Evolutionary conservation across 2,329 filamentous ascomycete genomes (phyloP), one percentile per base, ranked within the genome.

Genomic region (Talaromyces pinophilus): DNA sequence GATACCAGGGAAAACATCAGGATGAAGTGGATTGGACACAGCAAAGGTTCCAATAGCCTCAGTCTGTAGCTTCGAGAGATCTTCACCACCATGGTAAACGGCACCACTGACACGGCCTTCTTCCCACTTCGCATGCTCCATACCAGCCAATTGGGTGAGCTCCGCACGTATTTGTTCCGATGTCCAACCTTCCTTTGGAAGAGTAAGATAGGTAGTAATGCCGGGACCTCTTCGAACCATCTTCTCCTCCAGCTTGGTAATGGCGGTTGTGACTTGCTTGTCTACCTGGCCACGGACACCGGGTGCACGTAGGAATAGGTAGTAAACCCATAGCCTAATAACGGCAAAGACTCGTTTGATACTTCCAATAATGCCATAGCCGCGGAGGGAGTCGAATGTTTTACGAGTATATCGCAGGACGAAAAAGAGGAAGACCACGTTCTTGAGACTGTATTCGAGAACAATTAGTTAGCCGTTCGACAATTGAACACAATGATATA

Each of bases 71-170:
- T 90, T 87, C 68, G 95, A 81, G 71, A 99, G 81, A 54, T 90
- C 89, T 46, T 91, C 86, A 63, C 95, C 95, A 70, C 95, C 95
- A 76, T 98, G 94, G 76, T 99, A 99, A 40, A 99, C 95, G 33
- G 95, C 94, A 35, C 95, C 95, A 50, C 92, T 96, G 64, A 99
- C 95, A 70, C 88, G 90, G 8, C 95, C 95, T 78, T 98, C 94
- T 80, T 99, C 95, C 95, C 95, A 99, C 70, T 91, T 87, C 1
- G 93, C 97, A 80, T 98, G 95, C 73, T 97, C 90, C 91, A 99
- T 91, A 59, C 85, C 88, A 17, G 90, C 88, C 71, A 99, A 83
- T 71, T 88, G 87, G 67, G 89, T 87, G 68, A 99, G 85, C 82
- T 97, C 94, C 67, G 87, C 86, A 71, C 88, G 87, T 50, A 99